Evolutionary conservation across 2,329 filamentous ascomycete genomes (phyloP).

Genomic region (Colletotrichum navitas): DNA sequence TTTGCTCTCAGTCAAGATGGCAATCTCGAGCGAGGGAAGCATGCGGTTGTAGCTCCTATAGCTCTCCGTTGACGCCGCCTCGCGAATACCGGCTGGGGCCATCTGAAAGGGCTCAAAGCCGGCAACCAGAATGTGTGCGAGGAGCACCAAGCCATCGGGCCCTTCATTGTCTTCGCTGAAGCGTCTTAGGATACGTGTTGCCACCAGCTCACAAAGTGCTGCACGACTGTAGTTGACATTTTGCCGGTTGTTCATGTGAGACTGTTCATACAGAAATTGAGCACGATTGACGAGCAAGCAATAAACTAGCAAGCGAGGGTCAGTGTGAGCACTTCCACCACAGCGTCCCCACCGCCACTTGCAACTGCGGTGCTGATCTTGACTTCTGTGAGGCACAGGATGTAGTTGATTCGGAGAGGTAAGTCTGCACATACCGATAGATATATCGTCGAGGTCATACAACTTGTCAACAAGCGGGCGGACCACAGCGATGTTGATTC

Average conservation of each 20-base stretch:
- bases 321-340: neutral
- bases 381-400: neutral
- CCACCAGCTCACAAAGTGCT: constrained; percentile 83
- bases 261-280: constrained; percentile 83
- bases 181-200: constrained; percentile 80
- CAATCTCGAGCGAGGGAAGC: constrained; percentile 83
- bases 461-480: constrained; percentile 87
- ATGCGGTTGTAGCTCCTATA: constrained; percentile 68
- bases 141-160: constrained; percentile 75
- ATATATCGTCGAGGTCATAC: constrained; percentile 83
- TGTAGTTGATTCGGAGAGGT: neutral
- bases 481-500: constrained; percentile 85
- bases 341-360: neutral
- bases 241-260: constrained; percentile 80
- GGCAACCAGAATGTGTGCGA: constrained; percentile 84
- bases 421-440: constrained; percentile 67
- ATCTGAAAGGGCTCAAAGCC: constrained; percentile 90
- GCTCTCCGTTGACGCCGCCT: constrained; percentile 65
- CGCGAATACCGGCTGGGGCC: constrained; percentile 75
- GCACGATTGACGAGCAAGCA: constrained; percentile 85
- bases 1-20: constrained; percentile 86
- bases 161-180: constrained; percentile 84
- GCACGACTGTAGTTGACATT: constrained; percentile 85
- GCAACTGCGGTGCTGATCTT: neutral
- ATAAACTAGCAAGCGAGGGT: constrained; percentile 70